Evolutionary conservation across 768 basidiomycete species (phyloP), one percentile per base, ranked within the genome.

Genomic region (Termitomyces sp.): DNA sequence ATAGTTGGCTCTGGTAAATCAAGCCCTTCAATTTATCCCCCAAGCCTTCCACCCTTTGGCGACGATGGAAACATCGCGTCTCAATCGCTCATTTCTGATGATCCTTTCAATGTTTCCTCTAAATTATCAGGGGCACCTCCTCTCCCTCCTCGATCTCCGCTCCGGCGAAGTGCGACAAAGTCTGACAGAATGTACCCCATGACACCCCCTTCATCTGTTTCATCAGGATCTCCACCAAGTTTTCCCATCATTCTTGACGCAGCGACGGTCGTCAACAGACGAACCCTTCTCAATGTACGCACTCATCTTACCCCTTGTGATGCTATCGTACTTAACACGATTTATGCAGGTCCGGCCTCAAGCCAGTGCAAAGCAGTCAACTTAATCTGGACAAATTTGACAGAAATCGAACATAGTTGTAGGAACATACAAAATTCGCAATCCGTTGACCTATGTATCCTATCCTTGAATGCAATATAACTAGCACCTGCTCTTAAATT

Each of bases 1-100:
- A 22, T 61, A 22, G 40, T 53, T 40, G 58, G 50, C 1, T 45
- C 43, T 28, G 55, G 57, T 14, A 35, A 73, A 47, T 80, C 80
- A 20, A 79, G 75, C 47, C 80, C 81, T 48, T 81, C 83, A 0
- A 74, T 81, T 30, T 80, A 82, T 61, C 77, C 81, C 9, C 68
- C 76, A 1, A 77, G 72, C 57, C 64, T 82, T 16, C 75, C 77
- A 26, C 69, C 70, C 14, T 62, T 55, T 38, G 70, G 71, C n/a
- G 73, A 75, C 45, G 68, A 71, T 22, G 66, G 64, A 13, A 44
- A 35, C 52, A n/a, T n/a, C n/a, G n/a, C n/a, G n/a, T n/a, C n/a
- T 35, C 63, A 64, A 42, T 63, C 66, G 49, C 67, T 63, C 45
- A 62, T 54, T 20, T 57, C 48, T 18, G 65, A 64, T 26, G 5